Base-by-base conservation (phyloP, 1,284 basidiomycete genomes). In the Austropuccinia psidii region DNA sequence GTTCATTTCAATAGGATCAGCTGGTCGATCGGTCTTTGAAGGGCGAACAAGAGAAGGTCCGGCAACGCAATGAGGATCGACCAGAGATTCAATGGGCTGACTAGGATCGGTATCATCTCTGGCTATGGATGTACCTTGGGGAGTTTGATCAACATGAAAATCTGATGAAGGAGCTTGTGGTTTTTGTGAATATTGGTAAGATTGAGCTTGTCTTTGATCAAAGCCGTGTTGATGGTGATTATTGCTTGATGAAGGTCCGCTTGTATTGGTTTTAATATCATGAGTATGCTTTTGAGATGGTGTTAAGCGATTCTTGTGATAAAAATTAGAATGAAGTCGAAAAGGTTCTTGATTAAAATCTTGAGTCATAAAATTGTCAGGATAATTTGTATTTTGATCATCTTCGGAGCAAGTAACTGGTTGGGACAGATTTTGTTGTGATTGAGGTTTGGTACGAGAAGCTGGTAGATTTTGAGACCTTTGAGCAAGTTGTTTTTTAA, bases 101-200 rank as follows among this genome's bases (percentile, higher is more conserved):
- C 60, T 62, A 45, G 60, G 60, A 29, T 62, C 60, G 24, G 60
- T 62, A 45, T 62, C 60, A 24, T 62, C 60, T 62, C 60, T 43
- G 29, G 60, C 21, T 31, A 45, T 31, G 13, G 60, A 45, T 31
- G 39, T 45, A 11, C 29, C 41, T 24, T 62, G 35, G 41, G 60
- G 41, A 31, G 24, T 62, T n/a, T n/a, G n/a, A n/a, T n/a, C n/a
- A n/a, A n/a, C n/a, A n/a, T n/a, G n/a, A n/a, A n/a, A n/a, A n/a
- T n/a, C n/a, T 4, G 60, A 27, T 3, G 39, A 45, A 1, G 41
- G 27, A 47, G 60, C 43, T n/a, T 39, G 49, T 31, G 60, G 41
- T 39, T 62, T 62, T 11, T 21, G 7, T 31, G 13, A 17, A 4
- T 24, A 27, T 27, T 39, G 37, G 31, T 60, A 24, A 24, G 58